Evolutionary conservation across 2,329 filamentous ascomycete species (phyloP).

Genomic region (Penicillium sp.): DNA sequence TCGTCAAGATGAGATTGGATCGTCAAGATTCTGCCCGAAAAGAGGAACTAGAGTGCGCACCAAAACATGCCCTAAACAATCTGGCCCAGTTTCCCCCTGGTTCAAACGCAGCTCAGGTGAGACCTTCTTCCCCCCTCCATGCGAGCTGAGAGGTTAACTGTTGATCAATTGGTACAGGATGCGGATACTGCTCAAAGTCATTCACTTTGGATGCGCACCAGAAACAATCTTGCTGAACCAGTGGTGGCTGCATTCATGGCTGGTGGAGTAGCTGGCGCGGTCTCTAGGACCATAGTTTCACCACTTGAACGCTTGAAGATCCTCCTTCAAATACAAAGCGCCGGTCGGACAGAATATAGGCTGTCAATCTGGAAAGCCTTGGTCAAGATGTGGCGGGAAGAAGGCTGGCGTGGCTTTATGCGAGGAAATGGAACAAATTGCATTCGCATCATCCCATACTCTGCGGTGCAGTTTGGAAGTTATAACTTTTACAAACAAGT

Average conservation of each 20-base stretch:
- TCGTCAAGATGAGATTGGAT: constrained; percentile 35
- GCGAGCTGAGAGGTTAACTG: neutral
- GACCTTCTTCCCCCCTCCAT: neutral
- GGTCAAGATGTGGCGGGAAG: constrained; percentile 92
- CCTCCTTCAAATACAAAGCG: constrained; percentile 92
- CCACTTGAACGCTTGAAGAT: constrained; percentile 96
- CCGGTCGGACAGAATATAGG: constrained; percentile 86
- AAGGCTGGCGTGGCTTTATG: constrained; percentile 97
- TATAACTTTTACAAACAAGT: constrained; percentile 97
- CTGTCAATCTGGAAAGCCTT: constrained; percentile 85
- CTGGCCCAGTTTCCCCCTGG: constrained; percentile 23
- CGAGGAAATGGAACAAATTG: constrained; percentile 97
- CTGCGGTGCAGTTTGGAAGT: constrained; percentile 94
- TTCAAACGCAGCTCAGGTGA: constrained; percentile 1
- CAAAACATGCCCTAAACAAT: constrained; percentile 19
- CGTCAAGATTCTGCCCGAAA: constrained; percentile 27
- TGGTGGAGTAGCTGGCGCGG: constrained; percentile 88
- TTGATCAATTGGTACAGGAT: constrained; percentile 11
- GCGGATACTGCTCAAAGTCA: constrained; percentile 12
- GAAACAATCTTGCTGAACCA: constrained; percentile 65
- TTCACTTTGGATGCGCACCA: constrained; percentile 26
- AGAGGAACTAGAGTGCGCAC: constrained; percentile 18
- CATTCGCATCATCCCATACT: constrained; percentile 96
- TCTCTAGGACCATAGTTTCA: constrained; percentile 96
- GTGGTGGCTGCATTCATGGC: constrained; percentile 89